A percentile compares a stretch with the other conserved stretches of the same genome.
phyloP scores from a whole-genome alignment of 2,329 filamentous ascomycete species.

The Aspergillus flavus region DNA sequence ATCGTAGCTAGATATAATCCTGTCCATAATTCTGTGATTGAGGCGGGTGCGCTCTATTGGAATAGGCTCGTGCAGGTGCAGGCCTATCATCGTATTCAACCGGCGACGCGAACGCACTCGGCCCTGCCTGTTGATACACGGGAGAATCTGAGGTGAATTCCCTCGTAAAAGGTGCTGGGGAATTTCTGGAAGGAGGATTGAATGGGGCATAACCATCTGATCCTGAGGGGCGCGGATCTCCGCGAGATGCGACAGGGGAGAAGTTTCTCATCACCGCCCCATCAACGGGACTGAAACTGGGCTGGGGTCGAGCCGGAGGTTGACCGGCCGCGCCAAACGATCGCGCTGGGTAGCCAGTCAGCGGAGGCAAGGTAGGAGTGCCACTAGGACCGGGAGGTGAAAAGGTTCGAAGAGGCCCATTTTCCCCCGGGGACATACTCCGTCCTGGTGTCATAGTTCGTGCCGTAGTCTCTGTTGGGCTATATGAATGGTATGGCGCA shows the following conservation, averaged over 20 bases:
- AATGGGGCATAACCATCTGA: slow-evolving; percentile 27
- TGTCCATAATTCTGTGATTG: slow-evolving; percentile 12
- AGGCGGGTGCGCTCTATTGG: slow-evolving; percentile 18
- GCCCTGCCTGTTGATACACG: slow-evolving; percentile 23
- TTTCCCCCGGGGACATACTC: slow-evolving; percentile 7
- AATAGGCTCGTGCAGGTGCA: slow-evolving; percentile 26
- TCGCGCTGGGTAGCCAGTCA: slow-evolving; percentile 19
- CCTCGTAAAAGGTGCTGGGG: slow-evolving; percentile 4
- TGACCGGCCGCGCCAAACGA: slow-evolving; percentile 21
- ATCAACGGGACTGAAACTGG: slow-evolving; percentile 21
- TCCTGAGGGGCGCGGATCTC: slow-evolving; percentile 13
- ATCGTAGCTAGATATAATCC: slow-evolving; percentile 13
- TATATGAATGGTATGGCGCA: slow-evolving; percentile 25
- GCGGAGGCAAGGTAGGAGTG: slow-evolving; percentile 11
- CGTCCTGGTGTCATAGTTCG: slow-evolving; percentile 22
- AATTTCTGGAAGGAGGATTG: slow-evolving; percentile 17
- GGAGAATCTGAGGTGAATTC: slow-evolving; percentile 6
- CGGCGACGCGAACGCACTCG: slow-evolving; percentile 25
- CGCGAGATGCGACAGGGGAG: slow-evolving; percentile 17
- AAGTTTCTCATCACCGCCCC: slow-evolving; percentile 18
- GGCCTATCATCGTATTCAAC: slow-evolving; percentile 24
- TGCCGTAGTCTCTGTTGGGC: slow-evolving; percentile 23
- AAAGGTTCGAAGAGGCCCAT: slow-evolving; percentile 13
- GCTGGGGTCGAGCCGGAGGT: slow-evolving; percentile 15
- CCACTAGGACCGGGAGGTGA: slow-evolving; percentile 12